Base-by-base conservation (phyloP, 768 basidiomycete genomes). In the Mycena indigotica region DNA sequence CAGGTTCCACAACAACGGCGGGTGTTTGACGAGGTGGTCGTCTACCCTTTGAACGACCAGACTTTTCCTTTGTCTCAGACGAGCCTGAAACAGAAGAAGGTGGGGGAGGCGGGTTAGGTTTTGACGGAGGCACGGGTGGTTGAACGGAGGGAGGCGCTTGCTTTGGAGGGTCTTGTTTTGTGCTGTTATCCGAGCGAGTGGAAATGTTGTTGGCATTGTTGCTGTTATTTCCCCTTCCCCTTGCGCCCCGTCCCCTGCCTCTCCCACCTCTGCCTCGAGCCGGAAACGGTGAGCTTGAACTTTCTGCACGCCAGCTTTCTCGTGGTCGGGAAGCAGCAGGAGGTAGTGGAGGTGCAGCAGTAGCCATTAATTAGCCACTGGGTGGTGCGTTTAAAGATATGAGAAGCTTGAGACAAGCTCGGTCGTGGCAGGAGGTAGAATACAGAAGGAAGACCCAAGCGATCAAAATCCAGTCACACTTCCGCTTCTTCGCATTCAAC, bases 231-330 rank as follows among this genome's bases (percentile, higher is more conserved):
- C 68, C 65, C 50, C 67, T 30, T 23, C 70, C 57, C 53, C 70
- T 65, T 21, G 70, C 67, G 35, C 74, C 65, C 17, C 75, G 67
- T 32, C 76, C 73, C 53, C 77, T 72, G 24, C 76, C 67, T 52
- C 74, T 70, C 60, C 77, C 65, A 35, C 76, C 73, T 53, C 77
- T 72, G 24, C 76, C 67, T 52, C 74, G 70, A 59, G 76, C 65
- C 32, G 70, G 45, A 55, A 64, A 66, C 57, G 70, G 55, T 55
- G 50, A 72, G 52, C 63, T 55, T 55, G 50, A 72, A 52, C 63
- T 55, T 56, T 64, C 57, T 70, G 61, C 53, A 67, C 56, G 66
- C 8, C 24, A 26, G 24, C 46, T 26, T 8, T 24, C 46, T 6
- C 24, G 59, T 50, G 4, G 23, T 48, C 32, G 62, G 25, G 26